phyloP scores from a whole-genome alignment of 768 basidiomycete genomes.

The Tulasnella sp. region DNA sequence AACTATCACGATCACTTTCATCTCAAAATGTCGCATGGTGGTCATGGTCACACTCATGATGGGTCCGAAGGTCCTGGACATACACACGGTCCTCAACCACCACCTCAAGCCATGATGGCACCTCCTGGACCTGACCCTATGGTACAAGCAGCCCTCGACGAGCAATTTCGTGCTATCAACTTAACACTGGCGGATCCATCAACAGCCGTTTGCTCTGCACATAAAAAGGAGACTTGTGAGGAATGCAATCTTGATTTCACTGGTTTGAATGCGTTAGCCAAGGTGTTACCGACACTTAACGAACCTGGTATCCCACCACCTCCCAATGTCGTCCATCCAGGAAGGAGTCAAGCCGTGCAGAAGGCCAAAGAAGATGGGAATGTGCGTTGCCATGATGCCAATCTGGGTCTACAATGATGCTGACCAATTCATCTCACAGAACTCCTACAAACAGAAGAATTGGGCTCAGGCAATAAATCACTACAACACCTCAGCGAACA shows the following conservation, averaged over 20 bases:
- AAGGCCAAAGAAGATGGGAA: slow-evolving; percentile 90
- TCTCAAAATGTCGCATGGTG: slow-evolving; percentile 5
- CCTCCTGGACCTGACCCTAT: slow-evolving; percentile 38
- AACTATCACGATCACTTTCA: no score
- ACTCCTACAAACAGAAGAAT: slow-evolving; percentile 62
- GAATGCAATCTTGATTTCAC: slow-evolving; percentile 63
- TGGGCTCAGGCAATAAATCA: slow-evolving; percentile 57
- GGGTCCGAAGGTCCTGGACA: slow-evolving; percentile 11
- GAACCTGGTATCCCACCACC: slow-evolving; percentile 69
- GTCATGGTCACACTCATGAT: slow-evolving; percentile 11
- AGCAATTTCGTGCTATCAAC: slow-evolving; percentile 47
- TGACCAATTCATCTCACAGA: slow-evolving; percentile 30
- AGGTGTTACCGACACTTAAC: slow-evolving; percentile 46
- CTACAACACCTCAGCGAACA: slow-evolving; percentile 64
- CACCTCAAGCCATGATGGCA: background rate
- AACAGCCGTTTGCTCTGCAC: slow-evolving; percentile 52
- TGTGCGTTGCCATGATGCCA: slow-evolving; percentile 30
- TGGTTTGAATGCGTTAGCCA: slow-evolving; percentile 61
- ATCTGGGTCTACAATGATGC: background rate
- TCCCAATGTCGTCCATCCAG: slow-evolving; percentile 57
- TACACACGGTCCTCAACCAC: slow-evolving; percentile 11
- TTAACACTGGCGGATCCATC: slow-evolving; percentile 38
- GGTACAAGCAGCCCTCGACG: slow-evolving; percentile 65
- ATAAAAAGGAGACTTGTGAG: slow-evolving; percentile 61
- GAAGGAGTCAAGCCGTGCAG: slow-evolving; percentile 59